Evolutionary conservation across 176 grass and related monocot genomes (phyloP).

Genomic region (Puccinellia tenuiflora): DNA sequence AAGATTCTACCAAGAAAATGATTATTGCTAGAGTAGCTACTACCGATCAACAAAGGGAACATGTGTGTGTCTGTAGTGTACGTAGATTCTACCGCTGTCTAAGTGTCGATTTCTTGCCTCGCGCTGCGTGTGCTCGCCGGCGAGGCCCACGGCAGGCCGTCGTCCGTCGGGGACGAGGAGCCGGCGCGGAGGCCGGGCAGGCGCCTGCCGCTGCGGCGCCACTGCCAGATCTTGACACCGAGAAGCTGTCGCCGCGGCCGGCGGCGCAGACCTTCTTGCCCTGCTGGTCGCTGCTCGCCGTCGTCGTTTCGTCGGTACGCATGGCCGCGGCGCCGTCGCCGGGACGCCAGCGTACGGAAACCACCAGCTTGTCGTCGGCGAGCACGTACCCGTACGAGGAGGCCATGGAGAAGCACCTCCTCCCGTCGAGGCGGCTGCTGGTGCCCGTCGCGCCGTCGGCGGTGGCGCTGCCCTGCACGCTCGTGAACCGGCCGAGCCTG

Average conservation of each 20-base stretch:
- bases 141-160: conserved; percentile 46
- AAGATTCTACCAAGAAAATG: conserved; percentile 26
- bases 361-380: conserved; percentile 41
- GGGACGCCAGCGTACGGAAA: conserved; percentile 42
- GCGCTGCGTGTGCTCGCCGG: neutral
- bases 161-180: conserved; percentile 21
- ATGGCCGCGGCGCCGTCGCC: conserved; percentile 1
- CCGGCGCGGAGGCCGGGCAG: conserved; percentile 39
- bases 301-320: neutral
- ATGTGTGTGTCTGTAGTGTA: neutral
- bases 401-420: conserved; percentile 89
- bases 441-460: conserved; percentile 31
- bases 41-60: neutral
- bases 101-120: conserved; percentile 25
- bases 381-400: conserved; percentile 80
- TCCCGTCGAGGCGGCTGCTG: conserved; percentile 50
- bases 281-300: neutral
- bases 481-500: conserved; percentile 83
- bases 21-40: conserved; percentile 32
- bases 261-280: conserved; percentile 52
- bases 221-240: conserved; percentile 96
- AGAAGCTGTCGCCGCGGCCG: conserved; percentile 85
- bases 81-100: neutral
- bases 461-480: conserved; percentile 2
- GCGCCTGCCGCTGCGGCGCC: conserved; percentile 53